Evolutionary conservation across 768 basidiomycete species (phyloP).

Genomic region (Termitomyces sp.): DNA sequence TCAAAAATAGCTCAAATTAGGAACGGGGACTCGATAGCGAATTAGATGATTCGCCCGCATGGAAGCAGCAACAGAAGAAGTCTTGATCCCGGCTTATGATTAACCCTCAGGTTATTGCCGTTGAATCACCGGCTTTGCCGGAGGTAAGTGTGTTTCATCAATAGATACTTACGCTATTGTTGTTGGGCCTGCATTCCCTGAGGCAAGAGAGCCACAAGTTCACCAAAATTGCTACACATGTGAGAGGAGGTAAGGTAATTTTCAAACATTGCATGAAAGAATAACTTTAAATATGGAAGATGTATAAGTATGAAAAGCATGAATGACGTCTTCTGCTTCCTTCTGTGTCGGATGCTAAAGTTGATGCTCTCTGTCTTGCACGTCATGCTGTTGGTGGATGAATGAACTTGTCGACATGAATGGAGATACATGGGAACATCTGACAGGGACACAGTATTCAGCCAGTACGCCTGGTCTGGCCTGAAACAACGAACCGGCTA

Average conservation of each 20-base stretch:
- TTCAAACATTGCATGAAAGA: not conserved
- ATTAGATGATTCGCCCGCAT: slow-evolving; percentile 7
- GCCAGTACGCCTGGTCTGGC: not conserved
- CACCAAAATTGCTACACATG: not conserved
- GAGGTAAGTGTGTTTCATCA: not conserved
- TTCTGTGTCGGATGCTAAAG: slow-evolving; percentile 1
- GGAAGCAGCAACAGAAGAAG: slow-evolving; percentile 3
- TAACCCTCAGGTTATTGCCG: slow-evolving; percentile 1
- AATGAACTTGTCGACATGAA: not conserved
- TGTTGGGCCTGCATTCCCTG: not conserved
- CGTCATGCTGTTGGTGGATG: slow-evolving; percentile 1
- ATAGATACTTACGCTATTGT: not conserved
- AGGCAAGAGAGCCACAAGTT: not conserved
- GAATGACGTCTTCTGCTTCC: slow-evolving; percentile 6
- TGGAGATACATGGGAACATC: not conserved
- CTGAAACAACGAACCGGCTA: no score
- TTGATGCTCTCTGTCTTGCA: not conserved
- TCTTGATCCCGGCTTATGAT: not conserved
- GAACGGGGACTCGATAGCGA: slow-evolving; percentile 1
- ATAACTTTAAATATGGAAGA: not conserved
- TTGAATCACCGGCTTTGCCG: slow-evolving; percentile 1
- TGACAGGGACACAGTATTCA: not conserved
- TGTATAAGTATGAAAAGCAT: not conserved
- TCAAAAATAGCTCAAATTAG: not conserved
- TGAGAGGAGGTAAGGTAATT: not conserved